Percentiles rank a stretch among this genome's conserved stretches.
These are phyloP conservation scores for Vachellia pachyceras DNA, from an alignment of 306 rosid genomes.

Conservation along the genomic window DNA sequence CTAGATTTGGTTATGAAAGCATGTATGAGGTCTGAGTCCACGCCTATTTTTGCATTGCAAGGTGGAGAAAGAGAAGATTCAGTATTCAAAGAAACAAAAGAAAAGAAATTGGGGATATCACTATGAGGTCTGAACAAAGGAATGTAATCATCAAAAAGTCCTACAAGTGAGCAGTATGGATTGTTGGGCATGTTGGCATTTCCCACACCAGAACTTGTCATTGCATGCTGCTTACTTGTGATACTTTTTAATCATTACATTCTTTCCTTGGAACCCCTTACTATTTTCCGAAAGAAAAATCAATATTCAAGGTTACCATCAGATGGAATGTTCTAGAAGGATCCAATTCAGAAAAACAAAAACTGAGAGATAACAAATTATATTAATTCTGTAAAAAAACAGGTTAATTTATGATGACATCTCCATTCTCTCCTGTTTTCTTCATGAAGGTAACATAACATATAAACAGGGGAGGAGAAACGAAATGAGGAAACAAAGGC, in stretches of 20 bases:
- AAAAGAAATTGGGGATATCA: too few species aligned
- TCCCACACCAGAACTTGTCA: too few species aligned
- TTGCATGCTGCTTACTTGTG: too few species aligned
- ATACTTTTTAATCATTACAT: too few species aligned
- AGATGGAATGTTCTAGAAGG: neutral
- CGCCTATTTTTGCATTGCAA: neutral
- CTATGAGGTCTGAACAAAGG: too few species aligned
- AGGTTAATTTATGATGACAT: neutral
- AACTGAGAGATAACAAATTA: neutral
- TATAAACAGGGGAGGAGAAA: neutral
- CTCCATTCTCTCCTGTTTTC: neutral
- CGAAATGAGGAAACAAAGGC: neutral
- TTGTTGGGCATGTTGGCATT: too few species aligned
- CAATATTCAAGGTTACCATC: neutral
- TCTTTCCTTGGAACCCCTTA: too few species aligned
- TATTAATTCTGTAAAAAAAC: too few species aligned
- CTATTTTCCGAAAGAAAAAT: neutral
- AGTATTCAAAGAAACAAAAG: neutral
- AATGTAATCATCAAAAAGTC: too few species aligned
- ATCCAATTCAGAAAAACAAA: neutral
- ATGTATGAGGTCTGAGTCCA: neutral
- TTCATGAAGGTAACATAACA: neutral
- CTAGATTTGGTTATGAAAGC: neutral
- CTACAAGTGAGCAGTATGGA: too few species aligned
- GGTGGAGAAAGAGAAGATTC: neutral